Evolutionary conservation across 1,139 yeast genomes (phyloP).

Genomic region (Zhuliangozyma parablackwelliae): DNA sequence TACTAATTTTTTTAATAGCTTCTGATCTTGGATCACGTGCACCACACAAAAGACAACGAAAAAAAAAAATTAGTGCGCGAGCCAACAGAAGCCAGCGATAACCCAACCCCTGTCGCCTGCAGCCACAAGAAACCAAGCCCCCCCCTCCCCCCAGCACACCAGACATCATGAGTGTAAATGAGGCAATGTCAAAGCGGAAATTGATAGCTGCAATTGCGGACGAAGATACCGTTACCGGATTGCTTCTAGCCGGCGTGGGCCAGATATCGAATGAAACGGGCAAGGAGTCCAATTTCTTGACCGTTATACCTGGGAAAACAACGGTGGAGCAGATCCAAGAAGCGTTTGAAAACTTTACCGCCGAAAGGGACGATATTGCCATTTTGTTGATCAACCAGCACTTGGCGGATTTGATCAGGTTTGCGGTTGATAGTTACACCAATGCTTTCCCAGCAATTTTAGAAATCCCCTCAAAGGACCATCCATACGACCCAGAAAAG

Average conservation of each 20-base stretch:
- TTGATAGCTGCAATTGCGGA: constrained; percentile 92
- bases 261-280: constrained; percentile 65
- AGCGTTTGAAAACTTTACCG: constrained; percentile 72
- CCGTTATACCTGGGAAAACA: constrained; percentile 78
- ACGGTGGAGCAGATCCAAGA: constrained; percentile 69
- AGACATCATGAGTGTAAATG: constrained; percentile 14
- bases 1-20: too few species aligned
- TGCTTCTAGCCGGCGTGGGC: constrained; percentile 93
- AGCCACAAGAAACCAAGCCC: too few species aligned
- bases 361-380: constrained; percentile 83
- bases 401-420: constrained; percentile 86
- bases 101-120: too few species aligned
- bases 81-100: too few species aligned
- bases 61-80: too few species aligned
- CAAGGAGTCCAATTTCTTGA: constrained; percentile 74
- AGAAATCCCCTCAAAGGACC: constrained; percentile 97
- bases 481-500: constrained; percentile 97
- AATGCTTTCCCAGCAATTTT: constrained; percentile 94
- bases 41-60: too few species aligned
- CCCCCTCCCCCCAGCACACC: too few species aligned
- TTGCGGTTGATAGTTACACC: constrained; percentile 75
- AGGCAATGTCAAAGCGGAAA: constrained; percentile 60
- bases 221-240: constrained; percentile 95
- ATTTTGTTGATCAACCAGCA: constrained; percentile 90
- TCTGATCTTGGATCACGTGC: too few species aligned